These are phyloP conservation scores for Termitomyces sp. DNA, from an alignment of 768 basidiomycete species.

Conservation along the genomic window DNA sequence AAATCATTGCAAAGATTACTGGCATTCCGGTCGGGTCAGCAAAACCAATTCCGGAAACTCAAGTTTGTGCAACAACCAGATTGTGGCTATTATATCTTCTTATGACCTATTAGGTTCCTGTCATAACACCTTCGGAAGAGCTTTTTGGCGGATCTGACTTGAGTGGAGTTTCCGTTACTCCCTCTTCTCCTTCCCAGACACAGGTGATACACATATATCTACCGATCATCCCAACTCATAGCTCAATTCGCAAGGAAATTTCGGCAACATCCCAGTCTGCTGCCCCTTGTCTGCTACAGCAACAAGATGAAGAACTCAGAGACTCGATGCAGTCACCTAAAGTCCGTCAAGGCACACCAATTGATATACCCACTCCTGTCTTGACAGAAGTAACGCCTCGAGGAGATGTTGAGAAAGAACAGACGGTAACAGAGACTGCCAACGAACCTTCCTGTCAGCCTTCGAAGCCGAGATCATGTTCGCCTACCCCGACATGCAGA, in stretches of 20 bases:
- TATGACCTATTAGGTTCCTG: neutral
- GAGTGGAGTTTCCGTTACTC: slow-evolving; percentile 28
- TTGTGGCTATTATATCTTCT: neutral
- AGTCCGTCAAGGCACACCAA: neutral
- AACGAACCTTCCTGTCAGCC: neutral
- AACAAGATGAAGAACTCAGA: neutral
- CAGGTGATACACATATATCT: slow-evolving; percentile 8
- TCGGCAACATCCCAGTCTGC: neutral
- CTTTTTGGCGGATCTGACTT: slow-evolving; percentile 26
- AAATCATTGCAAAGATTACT: slow-evolving; percentile 31
- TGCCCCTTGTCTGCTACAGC: neutral
- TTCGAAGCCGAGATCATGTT: neutral
- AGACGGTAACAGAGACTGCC: neutral
- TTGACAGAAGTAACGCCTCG: neutral
- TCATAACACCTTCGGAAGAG: slow-evolving; percentile 17
- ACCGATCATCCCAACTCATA: neutral
- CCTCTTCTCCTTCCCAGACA: slow-evolving; percentile 16
- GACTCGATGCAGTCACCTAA: neutral
- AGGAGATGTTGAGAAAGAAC: neutral
- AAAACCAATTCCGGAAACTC: slow-evolving; percentile 1
- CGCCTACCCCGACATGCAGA: neutral
- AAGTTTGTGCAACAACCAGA: neutral
- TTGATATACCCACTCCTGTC: neutral
- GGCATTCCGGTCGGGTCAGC: slow-evolving; percentile 7
- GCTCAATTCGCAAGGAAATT: neutral